Percentiles rank a stretch among this genome's conserved stretches.
Evolutionary conservation across 176 grass and related monocot genomes (phyloP).

Genomic region (Pontederia crassipes): DNA sequence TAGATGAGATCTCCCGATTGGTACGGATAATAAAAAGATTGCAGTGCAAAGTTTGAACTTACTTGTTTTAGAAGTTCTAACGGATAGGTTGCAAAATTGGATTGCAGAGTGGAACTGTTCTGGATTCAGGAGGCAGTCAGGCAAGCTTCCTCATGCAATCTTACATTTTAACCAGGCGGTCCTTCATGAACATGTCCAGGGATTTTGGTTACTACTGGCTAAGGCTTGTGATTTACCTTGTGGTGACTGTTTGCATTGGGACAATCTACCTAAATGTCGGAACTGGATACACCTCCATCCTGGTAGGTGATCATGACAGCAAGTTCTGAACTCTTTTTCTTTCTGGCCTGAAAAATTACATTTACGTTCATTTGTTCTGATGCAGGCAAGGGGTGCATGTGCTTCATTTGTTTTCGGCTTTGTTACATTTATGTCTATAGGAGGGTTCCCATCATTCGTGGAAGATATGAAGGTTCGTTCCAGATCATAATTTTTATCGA

Average conservation of each 20-base stretch:
- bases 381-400: constrained; percentile 61
- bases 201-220: constrained; percentile 98
- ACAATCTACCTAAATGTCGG: constrained; percentile 86
- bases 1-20: constrained; percentile 66
- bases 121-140: constrained; percentile 77
- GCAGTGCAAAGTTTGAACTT: neutral
- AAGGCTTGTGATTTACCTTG: constrained; percentile 74
- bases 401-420: constrained; percentile 79
- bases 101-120: constrained; percentile 68
- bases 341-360: too few species aligned
- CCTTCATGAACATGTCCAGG: constrained; percentile 85
- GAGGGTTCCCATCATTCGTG: constrained; percentile 92
- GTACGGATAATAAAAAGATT: constrained; percentile 31
- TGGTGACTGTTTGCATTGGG: constrained; percentile 89
- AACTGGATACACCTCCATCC: constrained; percentile 75
- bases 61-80: neutral
- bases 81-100: constrained; percentile 1
- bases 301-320: constrained; percentile 27
- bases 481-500: neutral
- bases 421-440: constrained; percentile 94
- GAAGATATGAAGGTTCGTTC: constrained; percentile 95
- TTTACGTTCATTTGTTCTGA: neutral
- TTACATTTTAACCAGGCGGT: constrained; percentile 69
- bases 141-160: constrained; percentile 91
- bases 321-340: too few species aligned